A percentile compares a stretch with the other conserved stretches of the same genome.
Evolutionary conservation across 495 filamentous ascomycete species (phyloP).

Genomic region (Hypomontagnella monticulosa): DNA sequence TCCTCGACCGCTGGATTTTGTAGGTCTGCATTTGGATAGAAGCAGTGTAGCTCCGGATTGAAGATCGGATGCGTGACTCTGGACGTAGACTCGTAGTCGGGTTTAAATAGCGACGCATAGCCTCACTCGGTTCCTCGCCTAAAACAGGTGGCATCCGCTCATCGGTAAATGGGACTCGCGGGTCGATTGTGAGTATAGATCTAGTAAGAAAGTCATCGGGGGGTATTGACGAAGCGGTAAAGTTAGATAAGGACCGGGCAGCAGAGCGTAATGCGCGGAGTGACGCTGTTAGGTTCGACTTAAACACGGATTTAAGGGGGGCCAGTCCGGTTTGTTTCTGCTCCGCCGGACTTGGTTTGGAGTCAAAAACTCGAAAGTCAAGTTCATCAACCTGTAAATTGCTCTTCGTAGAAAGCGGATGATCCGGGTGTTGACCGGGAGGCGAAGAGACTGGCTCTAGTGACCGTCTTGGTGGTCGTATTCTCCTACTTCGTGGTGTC

Average conservation of each 20-base stretch:
- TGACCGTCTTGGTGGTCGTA: constrained; percentile 53
- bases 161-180: constrained; percentile 78
- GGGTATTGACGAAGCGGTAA: constrained; percentile 76
- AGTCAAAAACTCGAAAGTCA: constrained; percentile 58
- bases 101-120: constrained; percentile 91
- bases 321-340: constrained; percentile 51
- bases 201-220: constrained; percentile 91
- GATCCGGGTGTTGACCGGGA: constrained; percentile 50
- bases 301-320: constrained; percentile 70
- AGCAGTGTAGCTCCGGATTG: constrained; percentile 65
- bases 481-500: constrained; percentile 48
- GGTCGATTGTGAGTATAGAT: constrained; percentile 80
- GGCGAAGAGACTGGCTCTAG: constrained; percentile 57
- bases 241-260: constrained; percentile 81
- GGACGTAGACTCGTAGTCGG: constrained; percentile 75
- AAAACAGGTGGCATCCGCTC: constrained; percentile 86
- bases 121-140: constrained; percentile 80
- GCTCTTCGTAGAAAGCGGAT: constrained; percentile 55
- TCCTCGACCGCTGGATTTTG: constrained; percentile 59
- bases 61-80: constrained; percentile 54
- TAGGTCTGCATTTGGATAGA: constrained; percentile 93
- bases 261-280: constrained; percentile 86
- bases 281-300: constrained; percentile 94
- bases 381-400: constrained; percentile 51
- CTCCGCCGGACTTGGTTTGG: constrained; percentile 29